Percentiles rank a stretch among this genome's conserved stretches.
phyloP scores from a whole-genome alignment of 805 yeast genomes.

The Pichia nanzhaoensis region DNA sequence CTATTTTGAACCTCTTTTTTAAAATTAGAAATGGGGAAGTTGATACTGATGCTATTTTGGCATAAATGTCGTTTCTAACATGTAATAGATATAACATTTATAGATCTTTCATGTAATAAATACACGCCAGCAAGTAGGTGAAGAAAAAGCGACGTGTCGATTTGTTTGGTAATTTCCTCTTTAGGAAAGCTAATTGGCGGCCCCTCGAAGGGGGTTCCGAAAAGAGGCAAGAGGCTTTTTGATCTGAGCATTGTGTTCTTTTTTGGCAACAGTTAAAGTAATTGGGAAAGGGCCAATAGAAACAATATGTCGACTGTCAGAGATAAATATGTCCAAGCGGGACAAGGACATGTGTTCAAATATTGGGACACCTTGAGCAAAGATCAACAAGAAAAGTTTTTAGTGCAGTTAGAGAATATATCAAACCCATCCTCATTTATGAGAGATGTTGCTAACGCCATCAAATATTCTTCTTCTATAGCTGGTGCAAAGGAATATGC shows the following conservation, averaged over 20 bases:
- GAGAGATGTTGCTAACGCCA: constrained; percentile 39
- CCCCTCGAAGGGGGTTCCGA: too few species aligned
- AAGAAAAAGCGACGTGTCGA: too few species aligned
- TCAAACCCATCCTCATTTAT: constrained; percentile 37
- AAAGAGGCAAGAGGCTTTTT: too few species aligned
- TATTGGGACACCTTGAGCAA: constrained; percentile 36
- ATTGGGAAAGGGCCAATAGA: neutral
- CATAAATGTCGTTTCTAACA: too few species aligned
- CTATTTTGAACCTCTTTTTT: constrained; percentile 11
- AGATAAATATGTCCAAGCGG: constrained; percentile 35
- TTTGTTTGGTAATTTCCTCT: neutral
- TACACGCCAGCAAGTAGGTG: too few species aligned
- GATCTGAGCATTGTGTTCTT: too few species aligned
- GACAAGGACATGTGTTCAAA: constrained; percentile 47
- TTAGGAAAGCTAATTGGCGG: neutral
- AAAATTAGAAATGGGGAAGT: constrained; percentile 15
- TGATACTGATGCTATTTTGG: neutral
- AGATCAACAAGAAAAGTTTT: constrained; percentile 31
- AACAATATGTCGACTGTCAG: constrained; percentile 8
- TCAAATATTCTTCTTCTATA: constrained; percentile 29
- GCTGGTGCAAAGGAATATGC: constrained; percentile 27
- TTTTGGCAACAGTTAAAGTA: too few species aligned
- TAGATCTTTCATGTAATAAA: too few species aligned
- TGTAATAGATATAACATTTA: too few species aligned
- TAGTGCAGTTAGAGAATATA: constrained; percentile 37